Percentiles rank a stretch among this genome's conserved stretches.
Conservation (phyloP, 2,329 filamentous ascomycete species). For the Cladosporium halotolerans region DNA sequence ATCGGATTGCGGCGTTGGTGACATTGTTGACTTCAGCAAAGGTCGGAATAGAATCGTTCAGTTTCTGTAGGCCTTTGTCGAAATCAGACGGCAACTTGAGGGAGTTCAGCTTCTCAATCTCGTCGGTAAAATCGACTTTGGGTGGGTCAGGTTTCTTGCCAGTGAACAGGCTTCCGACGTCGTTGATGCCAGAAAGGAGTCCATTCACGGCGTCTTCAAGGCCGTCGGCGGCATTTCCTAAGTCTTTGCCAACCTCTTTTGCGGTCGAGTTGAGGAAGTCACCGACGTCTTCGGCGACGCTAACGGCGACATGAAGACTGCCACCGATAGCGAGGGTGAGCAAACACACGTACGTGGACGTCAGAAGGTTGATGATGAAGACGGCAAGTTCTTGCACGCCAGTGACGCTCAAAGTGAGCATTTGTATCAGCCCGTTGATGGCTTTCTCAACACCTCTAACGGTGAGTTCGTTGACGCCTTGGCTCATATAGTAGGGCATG, state of each 20-base stretch:
- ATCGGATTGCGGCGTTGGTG: slow-evolving; percentile 64
- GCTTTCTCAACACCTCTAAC: slow-evolving; percentile 73
- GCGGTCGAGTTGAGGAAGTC: slow-evolving; percentile 56
- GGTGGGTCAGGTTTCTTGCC: slow-evolving; percentile 40
- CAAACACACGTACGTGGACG: slow-evolving; percentile 82
- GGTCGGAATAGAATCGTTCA: slow-evolving; percentile 74
- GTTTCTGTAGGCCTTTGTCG: slow-evolving; percentile 59
- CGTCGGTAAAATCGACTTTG: slow-evolving; percentile 58
- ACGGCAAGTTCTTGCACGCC: slow-evolving; percentile 81
- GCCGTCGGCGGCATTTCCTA: slow-evolving; percentile 37
- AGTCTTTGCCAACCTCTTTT: slow-evolving; percentile 50
- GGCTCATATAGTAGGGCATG: slow-evolving; percentile 91
- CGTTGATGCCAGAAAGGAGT: slow-evolving; percentile 46
- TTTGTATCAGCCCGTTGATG: slow-evolving; percentile 70
- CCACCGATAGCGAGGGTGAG: slow-evolving; percentile 77
- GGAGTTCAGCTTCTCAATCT: slow-evolving; percentile 60
- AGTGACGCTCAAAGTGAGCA: slow-evolving; percentile 72
- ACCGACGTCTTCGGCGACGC: slow-evolving; percentile 55
- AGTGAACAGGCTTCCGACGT: slow-evolving; percentile 35
- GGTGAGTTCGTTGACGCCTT: slow-evolving; percentile 80
- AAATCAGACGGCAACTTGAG: slow-evolving; percentile 65
- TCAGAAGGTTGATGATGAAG: slow-evolving; percentile 88
- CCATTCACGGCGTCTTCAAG: slow-evolving; percentile 51
- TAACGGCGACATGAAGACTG: slow-evolving; percentile 64
- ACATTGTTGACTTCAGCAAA: slow-evolving; percentile 80